Evolutionary conservation across 225 moss, liverwort and hornwort species (phyloP), one percentile per base, ranked within the genome.

Genomic region (Marchantia polymorpha): DNA sequence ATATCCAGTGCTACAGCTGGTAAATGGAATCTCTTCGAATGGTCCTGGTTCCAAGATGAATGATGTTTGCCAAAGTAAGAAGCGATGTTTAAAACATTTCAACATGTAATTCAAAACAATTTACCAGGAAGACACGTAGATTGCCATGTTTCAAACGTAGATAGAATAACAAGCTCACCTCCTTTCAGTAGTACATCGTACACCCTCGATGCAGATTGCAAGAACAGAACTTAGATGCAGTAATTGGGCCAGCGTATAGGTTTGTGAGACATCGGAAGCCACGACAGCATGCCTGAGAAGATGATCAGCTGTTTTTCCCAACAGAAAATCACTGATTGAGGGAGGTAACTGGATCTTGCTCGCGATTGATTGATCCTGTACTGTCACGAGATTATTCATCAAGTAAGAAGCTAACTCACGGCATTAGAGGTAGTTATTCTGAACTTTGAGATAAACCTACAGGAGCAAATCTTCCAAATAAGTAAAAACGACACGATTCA

Each of bases 141-240:
- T 39, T 39, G 39, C 39, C 39, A 23, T 29, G 29, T 54, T 23
- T 11, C 22, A 3, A 20, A 7, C 20, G 8, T 0, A 53, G 8
- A 26, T 12, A 63, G 0, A 12, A 17, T 2, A 19, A 3, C 64
- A 17, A 76, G 71, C 77, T 16, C 31, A 96, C 96, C 97, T 93
- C 86, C 85, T 85, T 72, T 88, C 83, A 71, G 89, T 87, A 55
- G 88, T 89, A 64, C 75, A 67, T 75, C 89, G 89, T 56, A 95
- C 93, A 82, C 93, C 93, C 83, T 88, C 83, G 76, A 95, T 92
- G 85, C 95, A 93, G 81, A 81, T 75, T 50, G 93, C 84, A 73
- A 99, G 74, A 58, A 95, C 72, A 46, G 92, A 87, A 84, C 90
- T 85, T 73, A 95, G 82, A 74, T 92, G 87, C 52, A 92, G 81